A percentile compares a stretch with the other conserved stretches of the same genome.
Evolutionary conservation across 129 eudicot species (phyloP).

Genomic region (Chrysanthemum seticuspe): DNA sequence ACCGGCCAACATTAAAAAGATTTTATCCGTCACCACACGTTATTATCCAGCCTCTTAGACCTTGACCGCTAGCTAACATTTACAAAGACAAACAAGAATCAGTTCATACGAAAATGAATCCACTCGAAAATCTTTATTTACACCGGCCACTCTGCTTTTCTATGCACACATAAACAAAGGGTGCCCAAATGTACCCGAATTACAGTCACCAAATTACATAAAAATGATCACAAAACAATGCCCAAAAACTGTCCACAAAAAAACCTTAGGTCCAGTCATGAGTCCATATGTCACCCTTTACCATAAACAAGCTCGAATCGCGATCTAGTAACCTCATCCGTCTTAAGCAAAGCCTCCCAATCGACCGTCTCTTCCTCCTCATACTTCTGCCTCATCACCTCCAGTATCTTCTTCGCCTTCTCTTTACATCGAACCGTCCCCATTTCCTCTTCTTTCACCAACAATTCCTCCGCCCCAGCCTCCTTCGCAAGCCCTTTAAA

Average conservation of each 20-base stretch:
- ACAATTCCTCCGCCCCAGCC: slow-evolving; percentile 68
- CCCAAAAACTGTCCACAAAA: slow-evolving; percentile 21
- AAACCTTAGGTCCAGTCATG: slow-evolving; percentile 18
- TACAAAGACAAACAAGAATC: not conserved
- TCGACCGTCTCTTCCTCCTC: slow-evolving; percentile 73
- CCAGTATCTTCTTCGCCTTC: slow-evolving; percentile 57
- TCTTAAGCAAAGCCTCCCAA: slow-evolving; percentile 71
- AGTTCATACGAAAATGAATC: not conserved
- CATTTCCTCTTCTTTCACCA: slow-evolving; percentile 37
- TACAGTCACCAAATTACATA: slow-evolving; percentile 23
- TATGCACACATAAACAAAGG: slow-evolving; percentile 27
- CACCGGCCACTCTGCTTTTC: slow-evolving; percentile 19
- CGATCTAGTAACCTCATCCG: slow-evolving; percentile 52
- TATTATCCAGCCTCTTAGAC: not conserved
- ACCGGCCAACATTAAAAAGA: not conserved
- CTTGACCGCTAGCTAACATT: not conserved
- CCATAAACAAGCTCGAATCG: slow-evolving; percentile 29
- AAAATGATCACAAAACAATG: slow-evolving; percentile 21
- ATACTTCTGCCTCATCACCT: slow-evolving; percentile 47
- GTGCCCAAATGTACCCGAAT: slow-evolving; percentile 1
- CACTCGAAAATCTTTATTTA: slow-evolving; percentile 34
- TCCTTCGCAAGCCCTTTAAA: slow-evolving; percentile 84
- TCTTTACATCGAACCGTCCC: slow-evolving; percentile 41
- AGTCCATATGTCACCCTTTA: slow-evolving; percentile 9
- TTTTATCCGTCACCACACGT: not conserved